Conservation (phyloP, 345 rosid genomes). For the Citrus mangshanensis region DNA sequence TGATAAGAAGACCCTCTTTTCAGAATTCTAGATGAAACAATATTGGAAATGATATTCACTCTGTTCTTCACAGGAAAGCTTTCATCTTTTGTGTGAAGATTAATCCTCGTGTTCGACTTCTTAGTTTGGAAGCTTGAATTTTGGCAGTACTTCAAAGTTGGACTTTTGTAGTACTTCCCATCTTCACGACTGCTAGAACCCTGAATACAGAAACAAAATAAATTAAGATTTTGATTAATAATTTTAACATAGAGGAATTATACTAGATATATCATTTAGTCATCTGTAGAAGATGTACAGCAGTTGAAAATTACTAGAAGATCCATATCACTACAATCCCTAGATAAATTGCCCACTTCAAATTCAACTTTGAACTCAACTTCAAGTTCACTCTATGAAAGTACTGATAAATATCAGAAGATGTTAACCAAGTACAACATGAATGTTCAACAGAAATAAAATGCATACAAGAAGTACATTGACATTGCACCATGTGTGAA, state of each 20-base stretch:
- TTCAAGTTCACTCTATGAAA: neutral
- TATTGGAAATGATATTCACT: constrained; percentile 29
- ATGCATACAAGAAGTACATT: neutral
- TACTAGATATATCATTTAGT: neutral
- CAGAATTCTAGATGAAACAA: constrained; percentile 29
- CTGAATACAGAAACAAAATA: constrained; percentile 27
- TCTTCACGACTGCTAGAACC: constrained; percentile 29
- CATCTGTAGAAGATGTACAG: neutral
- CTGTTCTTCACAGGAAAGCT: constrained; percentile 27
- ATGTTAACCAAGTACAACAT: neutral
- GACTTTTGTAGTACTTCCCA: constrained; percentile 19
- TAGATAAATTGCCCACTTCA: neutral
- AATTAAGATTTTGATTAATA: constrained; percentile 11
- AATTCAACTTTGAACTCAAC: constrained; percentile 3
- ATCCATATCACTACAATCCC: neutral
- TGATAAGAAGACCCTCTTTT: constrained; percentile 33
- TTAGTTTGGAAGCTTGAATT: constrained; percentile 27
- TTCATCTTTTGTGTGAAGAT: constrained; percentile 23
- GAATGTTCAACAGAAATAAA: neutral
- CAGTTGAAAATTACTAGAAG: neutral
- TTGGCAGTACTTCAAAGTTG: constrained; percentile 28
- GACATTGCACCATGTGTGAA: neutral
- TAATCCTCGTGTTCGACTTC: constrained; percentile 13
- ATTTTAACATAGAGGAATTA: neutral
- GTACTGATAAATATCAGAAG: neutral